Conservation (phyloP, 2,329 filamentous ascomycete species). For the Chrysosporium queenslandicum region DNA sequence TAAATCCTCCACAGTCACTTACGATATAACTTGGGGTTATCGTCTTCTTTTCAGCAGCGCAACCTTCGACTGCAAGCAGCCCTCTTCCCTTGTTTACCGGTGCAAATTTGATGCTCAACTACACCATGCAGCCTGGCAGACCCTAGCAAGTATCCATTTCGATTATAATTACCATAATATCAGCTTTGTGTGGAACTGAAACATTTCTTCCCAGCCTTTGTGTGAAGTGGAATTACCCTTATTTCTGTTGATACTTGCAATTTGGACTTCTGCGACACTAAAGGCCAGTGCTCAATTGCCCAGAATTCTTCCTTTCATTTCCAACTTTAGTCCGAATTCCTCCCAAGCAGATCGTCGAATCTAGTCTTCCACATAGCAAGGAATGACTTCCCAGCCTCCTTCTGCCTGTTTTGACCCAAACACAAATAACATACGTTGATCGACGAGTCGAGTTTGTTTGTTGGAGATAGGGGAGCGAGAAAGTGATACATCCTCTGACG, state of each 20-base stretch:
- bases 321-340: not conserved
- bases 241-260: conserved; percentile 2
- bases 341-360: conserved; percentile 1
- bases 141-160: conserved; percentile 5
- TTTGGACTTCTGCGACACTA: conserved; percentile 4
- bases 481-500: not conserved
- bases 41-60: not conserved
- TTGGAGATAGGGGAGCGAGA: not conserved
- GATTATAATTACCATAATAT: conserved; percentile 2
- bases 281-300: conserved; percentile 1
- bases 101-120: conserved; percentile 5
- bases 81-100: not conserved
- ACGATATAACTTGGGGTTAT: not conserved
- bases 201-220: conserved; percentile 7
- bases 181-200: conserved; percentile 11
- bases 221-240: conserved; percentile 7
- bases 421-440: conserved; percentile 10
- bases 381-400: conserved; percentile 15
- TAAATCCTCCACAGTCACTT: not conserved
- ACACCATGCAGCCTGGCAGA: conserved; percentile 3
- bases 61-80: not conserved
- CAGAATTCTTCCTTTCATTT: conserved; percentile 2
- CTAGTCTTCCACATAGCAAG: not conserved
- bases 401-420: conserved; percentile 4
- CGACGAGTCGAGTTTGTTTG: not conserved